Evolutionary conservation across 2,329 filamentous ascomycete genomes (phyloP).

Genomic region (Penicillium palitans): DNA sequence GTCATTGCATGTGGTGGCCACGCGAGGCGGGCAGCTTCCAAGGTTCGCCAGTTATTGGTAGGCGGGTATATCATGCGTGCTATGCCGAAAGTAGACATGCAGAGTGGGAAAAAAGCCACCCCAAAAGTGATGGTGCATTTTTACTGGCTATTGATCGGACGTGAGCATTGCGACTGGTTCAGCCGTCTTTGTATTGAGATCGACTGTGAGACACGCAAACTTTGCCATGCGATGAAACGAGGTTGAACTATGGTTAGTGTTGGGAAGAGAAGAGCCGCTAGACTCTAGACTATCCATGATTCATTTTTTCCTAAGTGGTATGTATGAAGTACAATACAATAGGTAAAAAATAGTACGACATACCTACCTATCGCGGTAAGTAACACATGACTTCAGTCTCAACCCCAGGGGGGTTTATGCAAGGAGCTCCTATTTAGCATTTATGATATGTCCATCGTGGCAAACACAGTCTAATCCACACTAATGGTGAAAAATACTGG

Average conservation of each 20-base stretch:
- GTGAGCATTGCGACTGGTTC: not conserved
- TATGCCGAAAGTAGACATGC: not conserved
- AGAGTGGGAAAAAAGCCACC: not conserved
- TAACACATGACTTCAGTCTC: not conserved
- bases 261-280: not conserved
- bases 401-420: conserved; percentile 1
- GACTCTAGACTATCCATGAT: not conserved
- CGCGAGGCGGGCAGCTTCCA: not conserved
- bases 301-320: not conserved
- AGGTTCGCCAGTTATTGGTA: not conserved
- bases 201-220: not conserved
- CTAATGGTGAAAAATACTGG: not conserved
- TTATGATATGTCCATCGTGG: conserved; percentile 5
- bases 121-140: not conserved
- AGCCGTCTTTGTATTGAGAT: not conserved
- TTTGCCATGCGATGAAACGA: not conserved
- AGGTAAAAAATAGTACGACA: not conserved
- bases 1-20: not conserved
- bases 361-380: not conserved
- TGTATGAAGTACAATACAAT: not conserved
- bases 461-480: not conserved
- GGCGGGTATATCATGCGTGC: not conserved
- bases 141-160: not conserved
- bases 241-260: not conserved
- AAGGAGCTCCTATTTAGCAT: conserved; percentile 9